Base-by-base conservation (phyloP, 202 grass and related monocot genomes). In the Setaria viridis region DNA sequence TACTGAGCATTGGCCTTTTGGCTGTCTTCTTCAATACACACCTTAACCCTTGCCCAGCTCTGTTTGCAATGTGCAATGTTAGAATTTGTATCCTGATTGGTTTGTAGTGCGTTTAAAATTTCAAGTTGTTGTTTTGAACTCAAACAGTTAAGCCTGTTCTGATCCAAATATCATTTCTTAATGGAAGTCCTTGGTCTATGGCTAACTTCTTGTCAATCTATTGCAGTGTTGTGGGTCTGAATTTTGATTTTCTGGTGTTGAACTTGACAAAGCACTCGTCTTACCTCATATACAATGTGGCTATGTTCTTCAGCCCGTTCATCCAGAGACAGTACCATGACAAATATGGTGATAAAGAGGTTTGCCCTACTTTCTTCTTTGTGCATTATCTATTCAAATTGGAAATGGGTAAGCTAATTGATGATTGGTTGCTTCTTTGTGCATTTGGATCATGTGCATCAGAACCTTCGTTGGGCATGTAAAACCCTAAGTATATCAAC, bases 201-300 rank as follows among this genome's bases (percentile, higher is more conserved):
- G 5, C 78, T 89, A 77, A 77, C 77, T 67, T 83, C 15, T 45
- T 47, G 67, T 46, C 35, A 37, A 4, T 37, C 50, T 68, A 49
- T 94, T 89, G 85, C 87, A 98, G 96, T 80, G 96, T 98, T 3
- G 90, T 98, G 69, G 96, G 96, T 41, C 78, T 98, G 81, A 95
- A 98, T 73, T 98, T 98, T 4, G 96, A 98, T 73, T 98, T 95
- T 82, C 78, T 98, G 84, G 90, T 95, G 74, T 66, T 98, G 35
- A 98, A 95, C 82, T 84, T 98, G 71, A 98, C 93, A 84, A 98
- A 98, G 89, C 95, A 98, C 84, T 95, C 95, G 6, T 95, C 95
- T 49, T 98, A 98, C 84, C 95, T 98, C 45, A 86, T 98, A 82
- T 98, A 94, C 77, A 98, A 98, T 20, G 90, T 84, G 3, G 88